Evolutionary conservation across 345 rosid species (phyloP).

Genomic region (Linum usitatissimum): DNA sequence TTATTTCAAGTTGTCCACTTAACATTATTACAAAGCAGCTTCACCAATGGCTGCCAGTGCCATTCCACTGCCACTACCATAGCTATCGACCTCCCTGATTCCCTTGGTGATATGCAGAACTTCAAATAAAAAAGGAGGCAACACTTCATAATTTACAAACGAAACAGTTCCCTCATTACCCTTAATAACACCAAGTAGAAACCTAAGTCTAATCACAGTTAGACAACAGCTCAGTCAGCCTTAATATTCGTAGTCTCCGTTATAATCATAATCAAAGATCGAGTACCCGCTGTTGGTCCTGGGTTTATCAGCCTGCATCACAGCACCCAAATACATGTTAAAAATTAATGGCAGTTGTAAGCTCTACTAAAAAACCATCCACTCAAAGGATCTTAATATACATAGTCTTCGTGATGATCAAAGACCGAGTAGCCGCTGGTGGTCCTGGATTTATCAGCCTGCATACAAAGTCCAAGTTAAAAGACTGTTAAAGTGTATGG

Average conservation of each 20-base stretch:
- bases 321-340: not conserved
- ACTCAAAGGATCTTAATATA: constrained; percentile 8
- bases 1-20: no score
- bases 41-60: no score
- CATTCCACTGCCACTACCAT: no score
- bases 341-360: not conserved
- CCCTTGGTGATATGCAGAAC: no score
- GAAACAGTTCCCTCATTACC: not conserved
- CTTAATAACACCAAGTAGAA: not conserved
- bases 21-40: no score
- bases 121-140: not conserved
- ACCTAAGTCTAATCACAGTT: not conserved
- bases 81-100: no score
- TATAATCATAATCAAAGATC: constrained; percentile 14
- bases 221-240: not conserved
- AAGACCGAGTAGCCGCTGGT: constrained; percentile 52
- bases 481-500: not conserved
- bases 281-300: constrained; percentile 20
- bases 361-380: constrained; percentile 6
- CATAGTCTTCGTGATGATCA: constrained; percentile 31
- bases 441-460: constrained; percentile 62
- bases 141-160: not conserved
- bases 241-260: not conserved
- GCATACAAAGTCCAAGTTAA: constrained; percentile 15
- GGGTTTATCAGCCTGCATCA: constrained; percentile 47